A percentile compares a stretch with the other conserved stretches of the same genome.
Evolutionary conservation across 306 rosid species (phyloP).

Genomic region (Purshia tridentata): DNA sequence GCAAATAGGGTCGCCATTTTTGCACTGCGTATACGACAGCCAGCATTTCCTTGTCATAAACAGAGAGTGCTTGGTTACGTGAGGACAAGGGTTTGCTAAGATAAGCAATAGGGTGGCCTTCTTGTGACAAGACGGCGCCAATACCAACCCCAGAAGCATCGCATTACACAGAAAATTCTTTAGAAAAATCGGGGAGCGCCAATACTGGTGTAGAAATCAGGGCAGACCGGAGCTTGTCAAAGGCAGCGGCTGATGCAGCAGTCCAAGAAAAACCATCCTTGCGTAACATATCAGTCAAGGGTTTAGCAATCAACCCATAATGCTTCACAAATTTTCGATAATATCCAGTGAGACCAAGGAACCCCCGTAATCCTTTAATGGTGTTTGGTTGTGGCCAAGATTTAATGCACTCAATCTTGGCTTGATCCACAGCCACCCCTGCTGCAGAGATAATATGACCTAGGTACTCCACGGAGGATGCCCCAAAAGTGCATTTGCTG

Average conservation of each 20-base stretch:
- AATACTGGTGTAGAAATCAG: not conserved
- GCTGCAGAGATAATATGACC: not conserved
- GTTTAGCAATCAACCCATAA: not conserved
- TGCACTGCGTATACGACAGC: not conserved
- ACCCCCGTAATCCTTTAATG: not conserved
- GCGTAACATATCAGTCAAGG: not conserved
- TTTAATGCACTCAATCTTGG: not conserved
- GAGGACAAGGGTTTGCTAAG: not conserved
- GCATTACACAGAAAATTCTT: not conserved
- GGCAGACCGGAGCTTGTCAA: not conserved
- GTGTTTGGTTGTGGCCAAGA: not conserved
- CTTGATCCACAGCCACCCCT: not conserved
- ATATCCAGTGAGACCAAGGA: not conserved
- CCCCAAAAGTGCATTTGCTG: not conserved
- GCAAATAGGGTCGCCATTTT: not conserved
- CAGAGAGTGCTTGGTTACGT: not conserved
- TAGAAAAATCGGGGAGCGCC: not conserved
- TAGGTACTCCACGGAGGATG: rapidly evolving
- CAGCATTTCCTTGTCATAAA: not conserved
- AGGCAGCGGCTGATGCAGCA: not conserved
- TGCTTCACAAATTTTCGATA: not conserved
- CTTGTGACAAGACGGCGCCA: not conserved
- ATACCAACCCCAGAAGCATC: no score
- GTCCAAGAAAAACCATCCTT: not conserved
- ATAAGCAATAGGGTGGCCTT: not conserved